Conservation (phyloP, 805 yeast genomes). For the Candida dajiaensis region DNA sequence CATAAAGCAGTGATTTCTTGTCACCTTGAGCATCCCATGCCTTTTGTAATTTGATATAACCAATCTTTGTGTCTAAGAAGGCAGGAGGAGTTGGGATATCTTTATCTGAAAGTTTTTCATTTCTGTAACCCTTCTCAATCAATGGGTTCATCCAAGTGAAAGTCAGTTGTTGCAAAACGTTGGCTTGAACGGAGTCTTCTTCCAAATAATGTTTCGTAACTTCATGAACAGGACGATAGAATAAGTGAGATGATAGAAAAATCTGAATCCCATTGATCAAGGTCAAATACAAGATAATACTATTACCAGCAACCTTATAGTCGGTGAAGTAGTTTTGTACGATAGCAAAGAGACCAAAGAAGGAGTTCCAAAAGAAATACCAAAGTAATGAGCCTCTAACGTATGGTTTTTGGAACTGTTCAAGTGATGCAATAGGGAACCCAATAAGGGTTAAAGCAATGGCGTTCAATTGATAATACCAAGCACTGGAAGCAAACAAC, state of each 20-base stretch:
- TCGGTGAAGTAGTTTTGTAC: slow-evolving; percentile 31
- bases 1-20: slow-evolving; percentile 47
- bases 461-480: slow-evolving; percentile 9
- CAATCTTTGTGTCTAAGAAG: slow-evolving; percentile 48
- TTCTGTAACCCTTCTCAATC: slow-evolving; percentile 66
- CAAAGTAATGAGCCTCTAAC: slow-evolving; percentile 66
- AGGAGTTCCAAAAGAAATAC: slow-evolving; percentile 61
- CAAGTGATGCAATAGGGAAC: slow-evolving; percentile 39
- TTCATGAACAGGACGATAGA: slow-evolving; percentile 34
- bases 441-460: slow-evolving; percentile 22
- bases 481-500: not conserved
- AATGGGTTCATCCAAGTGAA: slow-evolving; percentile 89
- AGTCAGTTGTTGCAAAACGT: slow-evolving; percentile 69
- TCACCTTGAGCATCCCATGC: slow-evolving; percentile 54
- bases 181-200: slow-evolving; percentile 50
- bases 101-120: slow-evolving; percentile 40
- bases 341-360: slow-evolving; percentile 41
- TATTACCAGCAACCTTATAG: slow-evolving; percentile 16
- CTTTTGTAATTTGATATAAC: slow-evolving; percentile 43
- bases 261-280: slow-evolving; percentile 25
- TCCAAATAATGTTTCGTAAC: slow-evolving; percentile 28
- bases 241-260: slow-evolving; percentile 28
- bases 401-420: slow-evolving; percentile 36
- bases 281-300: slow-evolving; percentile 25
- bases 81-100: slow-evolving; percentile 81